A percentile compares a stretch with the other conserved stretches of the same genome.
Conservation (phyloP, 2,329 filamentous ascomycete species). For the Bisporella sp. region DNA sequence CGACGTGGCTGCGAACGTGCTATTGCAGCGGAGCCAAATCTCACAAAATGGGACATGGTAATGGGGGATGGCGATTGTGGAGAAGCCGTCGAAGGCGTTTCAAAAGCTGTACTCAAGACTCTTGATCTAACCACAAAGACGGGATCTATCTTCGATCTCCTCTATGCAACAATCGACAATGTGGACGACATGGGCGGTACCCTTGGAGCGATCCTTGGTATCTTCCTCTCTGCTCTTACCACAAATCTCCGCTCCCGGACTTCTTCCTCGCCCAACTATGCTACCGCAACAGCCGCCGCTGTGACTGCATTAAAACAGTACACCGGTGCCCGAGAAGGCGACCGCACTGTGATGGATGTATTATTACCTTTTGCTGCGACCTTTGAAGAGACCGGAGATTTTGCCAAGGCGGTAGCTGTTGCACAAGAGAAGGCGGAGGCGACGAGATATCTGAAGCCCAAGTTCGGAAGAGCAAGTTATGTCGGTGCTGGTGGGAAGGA, state of each 20-base stretch:
- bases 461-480: constrained; percentile 46
- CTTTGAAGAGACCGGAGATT: constrained; percentile 31
- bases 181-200: constrained; percentile 28
- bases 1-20: constrained; percentile 12
- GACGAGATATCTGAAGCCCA: constrained; percentile 48
- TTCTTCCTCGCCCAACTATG: constrained; percentile 4
- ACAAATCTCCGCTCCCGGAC: constrained; percentile 8
- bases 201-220: constrained; percentile 26
- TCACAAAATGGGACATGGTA: constrained; percentile 42
- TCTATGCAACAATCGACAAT: too few species aligned
- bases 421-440: constrained; percentile 40
- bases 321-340: constrained; percentile 23
- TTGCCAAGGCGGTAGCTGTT: constrained; percentile 38
- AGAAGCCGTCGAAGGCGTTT: constrained; percentile 22
- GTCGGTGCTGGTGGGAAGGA: constrained; percentile 39
- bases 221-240: constrained; percentile 21
- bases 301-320: constrained; percentile 20
- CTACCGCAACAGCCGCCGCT: constrained; percentile 14
- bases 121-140: constrained; percentile 16
- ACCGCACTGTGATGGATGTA: constrained; percentile 27
- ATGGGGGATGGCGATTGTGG: constrained; percentile 29
- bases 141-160: constrained; percentile 14
- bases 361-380: constrained; percentile 27
- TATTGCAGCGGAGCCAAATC: constrained; percentile 38
- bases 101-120: constrained; percentile 26